A percentile compares a stretch with the other conserved stretches of the same genome.
These are phyloP conservation scores for Xylaria multiplex DNA, from an alignment of 2,329 filamentous ascomycete genomes.

Conservation along the genomic window DNA sequence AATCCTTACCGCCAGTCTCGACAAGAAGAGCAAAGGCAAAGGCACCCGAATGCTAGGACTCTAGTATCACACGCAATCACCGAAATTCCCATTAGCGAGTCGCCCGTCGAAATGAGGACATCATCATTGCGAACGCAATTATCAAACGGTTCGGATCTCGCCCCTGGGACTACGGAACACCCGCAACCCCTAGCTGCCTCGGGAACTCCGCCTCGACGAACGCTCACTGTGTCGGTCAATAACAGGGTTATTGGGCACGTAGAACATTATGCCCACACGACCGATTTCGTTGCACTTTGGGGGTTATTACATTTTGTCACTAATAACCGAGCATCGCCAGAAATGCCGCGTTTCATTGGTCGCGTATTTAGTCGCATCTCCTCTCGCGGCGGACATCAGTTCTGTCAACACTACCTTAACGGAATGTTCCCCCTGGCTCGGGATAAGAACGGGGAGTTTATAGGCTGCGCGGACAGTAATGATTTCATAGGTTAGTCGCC, in stretches of 20 bases:
- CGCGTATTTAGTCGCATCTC: slow-evolving; percentile 67
- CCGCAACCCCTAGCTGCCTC: slow-evolving; percentile 51
- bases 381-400: slow-evolving; percentile 64
- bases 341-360: slow-evolving; percentile 69
- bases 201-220: slow-evolving; percentile 21
- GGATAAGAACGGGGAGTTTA: slow-evolving; percentile 55
- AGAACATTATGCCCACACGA: slow-evolving; percentile 81
- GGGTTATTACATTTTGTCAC: slow-evolving; percentile 76
- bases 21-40: slow-evolving; percentile 46
- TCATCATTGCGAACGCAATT: slow-evolving; percentile 29
- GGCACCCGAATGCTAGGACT: slow-evolving; percentile 48
- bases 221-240: slow-evolving; percentile 48
- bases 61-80: slow-evolving; percentile 51
- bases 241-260: slow-evolving; percentile 72
- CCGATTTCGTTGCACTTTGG: slow-evolving; percentile 79
- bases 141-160: slow-evolving; percentile 34
- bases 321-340: slow-evolving; percentile 55
- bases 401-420: slow-evolving; percentile 70
- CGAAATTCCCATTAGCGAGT: slow-evolving; percentile 49
- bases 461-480: slow-evolving; percentile 59
- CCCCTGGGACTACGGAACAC: slow-evolving; percentile 25
- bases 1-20: slow-evolving; percentile 71
- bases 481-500: slow-evolving; percentile 61
- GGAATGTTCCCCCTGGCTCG: slow-evolving; percentile 67
- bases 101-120: slow-evolving; percentile 44